phyloP scores from a whole-genome alignment of 768 basidiomycete genomes.

The Russula virescens region DNA sequence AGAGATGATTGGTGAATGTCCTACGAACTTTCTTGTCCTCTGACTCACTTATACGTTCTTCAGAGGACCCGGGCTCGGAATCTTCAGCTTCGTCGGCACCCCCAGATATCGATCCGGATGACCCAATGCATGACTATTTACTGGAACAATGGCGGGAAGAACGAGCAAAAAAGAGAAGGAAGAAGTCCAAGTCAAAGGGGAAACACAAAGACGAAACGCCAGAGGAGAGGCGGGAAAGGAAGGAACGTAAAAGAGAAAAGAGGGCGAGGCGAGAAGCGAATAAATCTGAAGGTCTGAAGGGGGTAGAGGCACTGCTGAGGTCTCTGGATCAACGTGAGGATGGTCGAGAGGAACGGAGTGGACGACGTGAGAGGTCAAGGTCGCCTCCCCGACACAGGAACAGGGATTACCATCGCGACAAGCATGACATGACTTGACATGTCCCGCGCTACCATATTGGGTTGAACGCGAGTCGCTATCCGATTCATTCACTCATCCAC shows the following conservation, averaged over 20 bases:
- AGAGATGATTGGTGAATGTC: constrained; percentile 52
- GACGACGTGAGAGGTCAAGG: background rate
- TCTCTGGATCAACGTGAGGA: constrained; percentile 35
- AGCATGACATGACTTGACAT: too few species aligned
- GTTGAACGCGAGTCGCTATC: too few species aligned
- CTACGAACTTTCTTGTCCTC: background rate
- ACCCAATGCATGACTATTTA: constrained; percentile 95
- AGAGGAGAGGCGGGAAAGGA: constrained; percentile 70
- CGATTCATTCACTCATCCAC: too few species aligned
- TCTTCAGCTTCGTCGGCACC: constrained; percentile 61
- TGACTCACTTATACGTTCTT: constrained; percentile 2
- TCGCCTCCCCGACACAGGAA: background rate
- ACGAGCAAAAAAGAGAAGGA: constrained; percentile 52
- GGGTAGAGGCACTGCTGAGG: constrained; percentile 60
- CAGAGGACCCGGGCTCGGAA: constrained; percentile 54
- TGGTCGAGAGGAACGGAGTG: background rate
- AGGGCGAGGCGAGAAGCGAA: constrained; percentile 46
- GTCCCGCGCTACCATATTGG: too few species aligned
- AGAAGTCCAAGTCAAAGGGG: constrained; percentile 50
- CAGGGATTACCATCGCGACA: too few species aligned
- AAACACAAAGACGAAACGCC: constrained; percentile 73
- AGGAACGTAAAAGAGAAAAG: constrained; percentile 67
- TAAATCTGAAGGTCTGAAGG: constrained; percentile 59
- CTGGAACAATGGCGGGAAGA: constrained; percentile 68
- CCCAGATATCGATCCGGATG: constrained; percentile 84